phyloP scores from a whole-genome alignment of 768 basidiomycete species.

The Filobasidium floriforme region DNA sequence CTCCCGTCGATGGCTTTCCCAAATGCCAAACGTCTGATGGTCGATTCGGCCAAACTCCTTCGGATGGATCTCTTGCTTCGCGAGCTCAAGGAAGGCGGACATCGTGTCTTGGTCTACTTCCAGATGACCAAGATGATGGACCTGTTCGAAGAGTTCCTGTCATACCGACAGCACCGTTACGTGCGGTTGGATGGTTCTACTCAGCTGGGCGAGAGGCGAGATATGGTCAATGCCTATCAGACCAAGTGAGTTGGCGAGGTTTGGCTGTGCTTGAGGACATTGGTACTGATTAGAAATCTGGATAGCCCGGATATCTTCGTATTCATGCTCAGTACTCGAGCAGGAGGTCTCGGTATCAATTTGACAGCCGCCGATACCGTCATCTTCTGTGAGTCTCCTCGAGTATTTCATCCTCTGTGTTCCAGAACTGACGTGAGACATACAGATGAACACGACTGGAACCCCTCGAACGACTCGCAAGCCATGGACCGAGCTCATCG shows the following conservation, averaged over 20 bases:
- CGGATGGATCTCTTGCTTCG: constrained; percentile 79
- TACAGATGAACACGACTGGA: constrained; percentile 81
- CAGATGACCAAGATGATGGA: constrained; percentile 99
- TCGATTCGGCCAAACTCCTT: constrained; percentile 92
- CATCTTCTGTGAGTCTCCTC: constrained; percentile 57
- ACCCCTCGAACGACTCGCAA: constrained; percentile 94
- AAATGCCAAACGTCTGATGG: constrained; percentile 86
- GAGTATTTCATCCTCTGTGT: neutral
- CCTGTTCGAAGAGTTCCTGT: constrained; percentile 95
- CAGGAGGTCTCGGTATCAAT: constrained; percentile 67
- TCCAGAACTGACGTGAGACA: neutral
- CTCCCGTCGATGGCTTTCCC: constrained; percentile 81
- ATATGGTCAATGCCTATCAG: constrained; percentile 99
- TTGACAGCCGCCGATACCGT: constrained; percentile 71
- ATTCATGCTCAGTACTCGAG: constrained; percentile 83
- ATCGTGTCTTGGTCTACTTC: constrained; percentile 93
- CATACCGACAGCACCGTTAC: constrained; percentile 93
- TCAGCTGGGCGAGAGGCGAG: constrained; percentile 87
- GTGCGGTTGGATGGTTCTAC: constrained; percentile 86
- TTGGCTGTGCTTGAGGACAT: neutral
- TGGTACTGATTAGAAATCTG: neutral
- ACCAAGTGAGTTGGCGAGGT: constrained; percentile 59
- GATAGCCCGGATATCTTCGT: constrained; percentile 78
- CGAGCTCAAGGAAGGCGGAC: constrained; percentile 84
- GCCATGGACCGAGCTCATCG: constrained; percentile 98